Base-by-base conservation (phyloP, 164 flowering plant genomes). In the Cinnamomum micranthum region DNA sequence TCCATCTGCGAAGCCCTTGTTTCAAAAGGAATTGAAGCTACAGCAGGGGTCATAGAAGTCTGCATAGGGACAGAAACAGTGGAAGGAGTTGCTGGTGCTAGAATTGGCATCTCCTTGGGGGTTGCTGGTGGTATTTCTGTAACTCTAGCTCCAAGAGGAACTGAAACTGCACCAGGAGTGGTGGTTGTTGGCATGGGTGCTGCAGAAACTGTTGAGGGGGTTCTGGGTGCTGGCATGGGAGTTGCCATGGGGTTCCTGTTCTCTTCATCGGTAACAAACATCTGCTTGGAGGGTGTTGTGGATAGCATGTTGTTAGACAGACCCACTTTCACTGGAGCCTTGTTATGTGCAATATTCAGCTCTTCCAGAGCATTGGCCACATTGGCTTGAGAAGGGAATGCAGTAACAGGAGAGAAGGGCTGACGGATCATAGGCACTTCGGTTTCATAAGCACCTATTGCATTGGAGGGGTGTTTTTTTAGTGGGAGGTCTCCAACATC, bases 341-440 rank as follows among this genome's bases (percentile, higher is more conserved):
- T 87, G n/a, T 75, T 63, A 11, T 76, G 80, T 31, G 77, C 68
- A 31, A 27, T 76, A 75, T 80, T 88, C 31, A 71, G 66, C 75
- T 87, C 89, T 69, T 89, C 88, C 28, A 81, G 50, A 6, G 78
- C 19, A 65, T 82, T 86, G 52, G 83, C 41, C 35, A 75, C 67
- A 63, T 81, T 86, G 75, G 84, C 66, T 76, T 85, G 86, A 24
- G 90, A 80, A 69, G 88, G 82, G 22, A 82, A 81, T 67, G 84
- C 74, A 19, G 91, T 77, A 80, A 93, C 83, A 25, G 97, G 95
- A 31, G 97, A 91, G 83, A 93, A 89, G 15, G 99, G 99, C 78
- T 81, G 85, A 64, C 99, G 83, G 28, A 71, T 75, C 79, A 20
- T 28, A 4, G 90, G 87, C 23, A 87, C 78, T 25, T 90, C 89